A percentile compares a stretch with the other conserved stretches of the same genome.
phyloP scores from a whole-genome alignment of 1,139 yeast species.

The Kluyveromyces sp. region DNA sequence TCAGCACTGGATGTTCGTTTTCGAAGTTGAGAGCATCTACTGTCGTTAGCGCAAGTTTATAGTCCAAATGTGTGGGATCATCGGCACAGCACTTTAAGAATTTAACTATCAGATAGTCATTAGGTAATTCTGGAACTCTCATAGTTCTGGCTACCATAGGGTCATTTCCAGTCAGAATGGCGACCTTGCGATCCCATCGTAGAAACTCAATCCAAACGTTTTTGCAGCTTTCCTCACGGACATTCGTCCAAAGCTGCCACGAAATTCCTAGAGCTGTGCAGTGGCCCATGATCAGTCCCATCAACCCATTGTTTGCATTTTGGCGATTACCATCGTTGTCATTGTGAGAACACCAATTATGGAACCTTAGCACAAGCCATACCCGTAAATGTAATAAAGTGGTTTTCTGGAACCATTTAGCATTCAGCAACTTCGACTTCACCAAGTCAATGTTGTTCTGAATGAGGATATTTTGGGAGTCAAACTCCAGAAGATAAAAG shows the following conservation, averaged over 20 bases:
- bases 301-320: conserved; percentile 25
- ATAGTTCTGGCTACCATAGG: conserved; percentile 24
- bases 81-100: conserved; percentile 21
- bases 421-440: conserved; percentile 9
- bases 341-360: conserved; percentile 31
- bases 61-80: conserved; percentile 19
- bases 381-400: conserved; percentile 25
- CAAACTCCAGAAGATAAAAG: conserved; percentile 4
- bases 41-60: background rate
- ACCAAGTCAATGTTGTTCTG: conserved; percentile 5
- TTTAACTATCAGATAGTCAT: conserved; percentile 17
- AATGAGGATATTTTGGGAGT: background rate
- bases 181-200: conserved; percentile 29
- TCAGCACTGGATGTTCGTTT: background rate
- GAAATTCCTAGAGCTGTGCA: conserved; percentile 27
- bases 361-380: conserved; percentile 24
- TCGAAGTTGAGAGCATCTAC: background rate
- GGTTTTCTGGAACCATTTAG: conserved; percentile 24
- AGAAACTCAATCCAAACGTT: conserved; percentile 26
- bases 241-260: conserved; percentile 21
- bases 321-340: conserved; percentile 29
- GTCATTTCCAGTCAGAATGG: conserved; percentile 26
- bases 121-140: conserved; percentile 6
- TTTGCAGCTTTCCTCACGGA: conserved; percentile 13
- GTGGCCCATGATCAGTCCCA: conserved; percentile 26